These are phyloP conservation scores for Immersiporthe knoxdaviesiana DNA, from an alignment of 2,329 filamentous ascomycete genomes.

Conservation along the genomic window DNA sequence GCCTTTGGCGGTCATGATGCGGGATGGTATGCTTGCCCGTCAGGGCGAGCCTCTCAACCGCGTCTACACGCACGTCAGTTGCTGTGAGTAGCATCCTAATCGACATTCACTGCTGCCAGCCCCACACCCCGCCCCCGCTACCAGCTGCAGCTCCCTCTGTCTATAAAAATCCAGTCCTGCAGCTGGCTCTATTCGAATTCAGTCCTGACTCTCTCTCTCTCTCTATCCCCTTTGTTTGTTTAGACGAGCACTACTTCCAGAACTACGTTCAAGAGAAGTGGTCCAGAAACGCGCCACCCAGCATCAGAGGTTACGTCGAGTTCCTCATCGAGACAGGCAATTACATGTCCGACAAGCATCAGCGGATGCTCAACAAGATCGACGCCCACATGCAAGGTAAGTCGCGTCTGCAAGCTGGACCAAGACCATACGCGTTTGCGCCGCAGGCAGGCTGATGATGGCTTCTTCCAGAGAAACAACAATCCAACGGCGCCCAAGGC, in stretches of 20 bases:
- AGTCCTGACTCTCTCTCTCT: background rate
- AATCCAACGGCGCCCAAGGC: background rate
- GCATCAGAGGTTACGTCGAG: slow-evolving; percentile 3
- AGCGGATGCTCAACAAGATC: background rate
- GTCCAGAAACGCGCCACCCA: slow-evolving; percentile 21
- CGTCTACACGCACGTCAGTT: slow-evolving; percentile 35
- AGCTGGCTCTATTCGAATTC: background rate
- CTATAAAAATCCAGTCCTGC: background rate
- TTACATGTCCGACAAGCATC: background rate
- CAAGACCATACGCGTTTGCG: too few species aligned
- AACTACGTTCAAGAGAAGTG: slow-evolving; percentile 32
- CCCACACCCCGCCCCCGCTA: background rate
- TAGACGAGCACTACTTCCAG: slow-evolving; percentile 41
- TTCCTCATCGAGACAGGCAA: background rate
- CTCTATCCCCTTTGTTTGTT: too few species aligned
- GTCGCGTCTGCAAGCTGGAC: background rate
- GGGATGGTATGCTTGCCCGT: background rate
- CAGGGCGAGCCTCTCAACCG: slow-evolving; percentile 29
- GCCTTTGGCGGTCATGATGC: background rate
- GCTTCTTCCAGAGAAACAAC: background rate
- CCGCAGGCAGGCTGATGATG: background rate
- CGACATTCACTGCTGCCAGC: background rate
- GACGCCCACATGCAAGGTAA: background rate
- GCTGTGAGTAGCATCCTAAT: slow-evolving; percentile 35
- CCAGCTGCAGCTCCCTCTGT: background rate